phyloP scores from a whole-genome alignment of 192 early-diverging fungal genomes.

The Dissophora globulifera region DNA sequence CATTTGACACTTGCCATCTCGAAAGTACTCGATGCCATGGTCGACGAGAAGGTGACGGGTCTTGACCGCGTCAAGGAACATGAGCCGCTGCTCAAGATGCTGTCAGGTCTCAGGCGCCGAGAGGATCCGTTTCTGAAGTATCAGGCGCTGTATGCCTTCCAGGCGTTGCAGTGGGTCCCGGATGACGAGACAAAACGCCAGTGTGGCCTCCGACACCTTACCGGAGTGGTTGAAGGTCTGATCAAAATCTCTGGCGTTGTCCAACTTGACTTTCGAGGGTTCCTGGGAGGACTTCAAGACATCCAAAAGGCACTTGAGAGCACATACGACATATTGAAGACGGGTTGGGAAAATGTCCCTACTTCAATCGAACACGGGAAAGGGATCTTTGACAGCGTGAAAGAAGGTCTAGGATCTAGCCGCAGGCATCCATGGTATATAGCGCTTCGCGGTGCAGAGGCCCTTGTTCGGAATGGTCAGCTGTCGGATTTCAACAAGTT shows the following conservation, averaged over 20 bases:
- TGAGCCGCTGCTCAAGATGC: neutral
- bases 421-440: conserved; percentile 5
- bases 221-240: neutral
- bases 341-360: neutral
- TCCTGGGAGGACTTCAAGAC: conserved; percentile 3
- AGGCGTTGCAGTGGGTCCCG: neutral
- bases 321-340: neutral
- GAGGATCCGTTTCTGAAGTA: neutral
- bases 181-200: neutral
- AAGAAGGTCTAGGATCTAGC: neutral
- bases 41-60: neutral
- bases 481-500: conserved; percentile 5
- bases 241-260: neutral
- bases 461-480: conserved; percentile 3
- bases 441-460: conserved; percentile 1
- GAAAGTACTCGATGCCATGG: conserved; percentile 4
- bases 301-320: neutral
- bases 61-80: conserved; percentile 1
- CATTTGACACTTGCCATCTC: neutral
- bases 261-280: neutral
- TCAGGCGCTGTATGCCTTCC: conserved; percentile 4
- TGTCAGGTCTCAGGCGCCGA: neutral
- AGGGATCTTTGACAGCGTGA: neutral
- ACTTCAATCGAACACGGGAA: neutral
- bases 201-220: neutral